Base-by-base conservation (phyloP, 2,329 filamentous ascomycete species). In the Acephala macrosclerotiorum region DNA sequence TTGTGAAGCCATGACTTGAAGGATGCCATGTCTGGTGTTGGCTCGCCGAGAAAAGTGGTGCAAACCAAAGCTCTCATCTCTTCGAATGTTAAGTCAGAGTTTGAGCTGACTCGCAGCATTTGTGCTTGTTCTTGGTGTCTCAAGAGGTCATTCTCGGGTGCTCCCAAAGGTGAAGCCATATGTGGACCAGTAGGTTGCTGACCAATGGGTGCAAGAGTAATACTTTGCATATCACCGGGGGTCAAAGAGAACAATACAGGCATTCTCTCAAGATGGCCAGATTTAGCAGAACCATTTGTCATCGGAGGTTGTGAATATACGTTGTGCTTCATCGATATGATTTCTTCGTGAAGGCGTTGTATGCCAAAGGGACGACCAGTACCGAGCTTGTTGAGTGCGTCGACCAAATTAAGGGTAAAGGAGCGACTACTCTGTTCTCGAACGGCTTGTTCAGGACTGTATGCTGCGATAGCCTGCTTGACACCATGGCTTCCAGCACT, bases 1-100 rank as follows among this genome's bases (percentile, higher is more conserved):
- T 86, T 85, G 55, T 87, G 84, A n/a, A 90, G 80, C 88, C 88
- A 90, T 68, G 88, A 84, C 65, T 88, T 85, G 74, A 89, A 90
- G 64, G 83, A 89, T 2, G 85, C 84, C 87, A 90, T 89, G 68
- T 90, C 87, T 14, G 86, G 82, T 70, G 85, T 89, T 2, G 87
- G 85, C 70, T 90, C 87, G 33, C 87, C 87, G 33, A 89, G 85
- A 73, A 89, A 90, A 0, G 87, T 90, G 0, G 88, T 90, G 74
- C 88, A 90, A 1, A 89, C 87, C 12, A 90, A 78, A n/a, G 89
- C 85, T 68, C 88, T 82, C 9, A 84, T 80, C 71, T 90, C 87
- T 36, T 89, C 87, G 71, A 90, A 89, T 11, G 83, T 84, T 22
- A 90, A 77, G 68, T 87, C 85, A 5, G 83, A 67, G 61, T 70